Evolutionary conservation across 495 filamentous ascomycete genomes (phyloP), one percentile per base, ranked within the genome.

Genomic region (Aspergillus nanangensis): DNA sequence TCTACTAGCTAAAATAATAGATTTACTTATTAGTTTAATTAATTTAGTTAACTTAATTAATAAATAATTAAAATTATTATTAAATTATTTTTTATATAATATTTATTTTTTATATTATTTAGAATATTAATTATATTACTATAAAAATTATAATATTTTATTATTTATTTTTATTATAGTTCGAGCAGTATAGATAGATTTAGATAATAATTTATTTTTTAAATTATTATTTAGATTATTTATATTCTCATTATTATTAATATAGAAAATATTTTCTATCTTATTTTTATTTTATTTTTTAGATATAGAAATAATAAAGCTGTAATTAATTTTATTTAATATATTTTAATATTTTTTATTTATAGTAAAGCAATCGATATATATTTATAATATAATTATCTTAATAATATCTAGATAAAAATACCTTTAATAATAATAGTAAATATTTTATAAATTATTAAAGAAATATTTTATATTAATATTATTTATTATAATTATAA

Each of bases 11-110:
- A 24, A 10, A n/a, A 22, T 41, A 41, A 25, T 23, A 41, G n/a
- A 23, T 23, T 23, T 11, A 24, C 15, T 3, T 20, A 25, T 23
- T n/a, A 23, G 25, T 2, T 41, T n/a, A n/a, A n/a, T n/a, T n/a
- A n/a, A n/a, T n/a, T n/a, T n/a, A n/a, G n/a, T n/a, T n/a, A n/a
- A n/a, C n/a, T n/a, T n/a, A n/a, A n/a, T n/a, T n/a, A n/a, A n/a
- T 29, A 29, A 29, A 11, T 29, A 29, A 29, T 11, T 11, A 29
- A 34, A 36, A 21, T 19, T 36, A 34, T 17, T 9, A 19, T 44
- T 35, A 17, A 20, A 43, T 17, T 40, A 27, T 31, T 43, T 43
- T 19, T n/a, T n/a, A n/a, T n/a, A n/a, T n/a, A n/a, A n/a, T n/a
- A n/a, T n/a, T n/a, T n/a, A n/a, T n/a, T n/a, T n/a, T n/a, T n/a